phyloP scores from a whole-genome alignment of 2,329 filamentous ascomycete species.

The Fusarium duplospermum region DNA sequence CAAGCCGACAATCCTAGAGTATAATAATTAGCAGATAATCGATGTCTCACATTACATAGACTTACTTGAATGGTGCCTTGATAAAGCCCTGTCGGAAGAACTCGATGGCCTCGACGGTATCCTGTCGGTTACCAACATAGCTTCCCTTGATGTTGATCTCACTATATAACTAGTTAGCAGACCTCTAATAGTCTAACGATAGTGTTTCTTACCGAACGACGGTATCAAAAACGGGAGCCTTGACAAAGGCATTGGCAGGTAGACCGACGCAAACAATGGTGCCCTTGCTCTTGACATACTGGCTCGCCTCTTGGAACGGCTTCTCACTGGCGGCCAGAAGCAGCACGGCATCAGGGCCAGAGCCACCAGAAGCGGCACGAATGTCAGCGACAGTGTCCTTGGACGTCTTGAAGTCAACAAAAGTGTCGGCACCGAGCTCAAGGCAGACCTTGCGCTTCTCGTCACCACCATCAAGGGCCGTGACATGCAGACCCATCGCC shows the following conservation, averaged over 20 bases:
- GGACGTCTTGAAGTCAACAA: slow-evolving; percentile 80
- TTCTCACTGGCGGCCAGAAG: slow-evolving; percentile 86
- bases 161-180: slow-evolving; percentile 48
- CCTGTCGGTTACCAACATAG: slow-evolving; percentile 90
- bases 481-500: slow-evolving; percentile 82
- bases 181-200: fast-evolving
- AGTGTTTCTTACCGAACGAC: slow-evolving; percentile 63
- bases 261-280: slow-evolving; percentile 87
- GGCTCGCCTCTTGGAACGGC: slow-evolving; percentile 91
- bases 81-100: slow-evolving; percentile 86
- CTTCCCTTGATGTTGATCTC: slow-evolving; percentile 91
- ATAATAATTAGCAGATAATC: slow-evolving; percentile 2
- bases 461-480: slow-evolving; percentile 84
- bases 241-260: slow-evolving; percentile 82
- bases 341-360: slow-evolving; percentile 86
- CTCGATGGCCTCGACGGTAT: slow-evolving; percentile 86
- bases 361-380: slow-evolving; percentile 74
- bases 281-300: slow-evolving; percentile 83
- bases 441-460: slow-evolving; percentile 80
- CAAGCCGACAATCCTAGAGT: slow-evolving; percentile 70
- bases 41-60: fast-evolving
- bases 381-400: slow-evolving; percentile 84
- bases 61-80: slow-evolving; percentile 79
- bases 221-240: slow-evolving; percentile 85
- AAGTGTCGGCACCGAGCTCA: slow-evolving; percentile 75